Evolutionary conservation across 2,329 filamentous ascomycete genomes (phyloP).

Genomic region (Bipolaris bicolor): DNA sequence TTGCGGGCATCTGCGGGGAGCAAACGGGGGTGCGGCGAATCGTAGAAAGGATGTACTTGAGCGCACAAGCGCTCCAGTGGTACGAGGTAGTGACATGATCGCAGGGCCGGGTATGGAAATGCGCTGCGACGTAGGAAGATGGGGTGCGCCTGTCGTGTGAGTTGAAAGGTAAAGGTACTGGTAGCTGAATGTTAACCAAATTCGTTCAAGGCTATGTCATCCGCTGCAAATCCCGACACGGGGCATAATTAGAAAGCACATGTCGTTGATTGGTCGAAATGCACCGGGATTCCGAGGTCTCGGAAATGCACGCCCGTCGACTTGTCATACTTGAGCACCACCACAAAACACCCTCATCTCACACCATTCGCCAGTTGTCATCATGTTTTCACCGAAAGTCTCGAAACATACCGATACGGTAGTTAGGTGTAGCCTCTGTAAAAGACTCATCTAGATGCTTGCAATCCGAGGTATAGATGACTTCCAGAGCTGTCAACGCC

Average conservation of each 20-base stretch:
- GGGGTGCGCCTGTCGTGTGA: slow-evolving; percentile 9
- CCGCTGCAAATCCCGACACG: slow-evolving; percentile 24
- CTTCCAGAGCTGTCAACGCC: too few relatives aligned
- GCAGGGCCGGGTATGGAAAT: slow-evolving; percentile 7
- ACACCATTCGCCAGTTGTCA: neutral
- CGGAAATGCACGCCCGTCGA: slow-evolving; percentile 1
- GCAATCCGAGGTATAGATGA: too few relatives aligned
- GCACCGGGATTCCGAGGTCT: slow-evolving; percentile 14
- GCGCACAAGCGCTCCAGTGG: slow-evolving; percentile 33
- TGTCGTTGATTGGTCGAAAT: slow-evolving; percentile 20
- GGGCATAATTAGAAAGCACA: slow-evolving; percentile 27
- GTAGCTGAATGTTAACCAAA: slow-evolving; percentile 27
- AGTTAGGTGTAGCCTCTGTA: too few relatives aligned
- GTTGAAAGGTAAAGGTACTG: slow-evolving; percentile 17
- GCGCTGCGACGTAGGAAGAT: slow-evolving; percentile 6
- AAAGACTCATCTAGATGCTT: neutral
- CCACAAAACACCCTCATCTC: neutral
- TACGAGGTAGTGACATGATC: slow-evolving; percentile 43
- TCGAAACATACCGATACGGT: too few relatives aligned
- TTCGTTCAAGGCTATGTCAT: slow-evolving; percentile 36
- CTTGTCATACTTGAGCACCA: neutral
- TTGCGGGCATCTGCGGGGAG: slow-evolving; percentile 48
- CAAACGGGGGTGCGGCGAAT: slow-evolving; percentile 34
- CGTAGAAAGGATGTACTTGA: slow-evolving; percentile 30
- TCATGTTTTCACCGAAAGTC: neutral